Percentiles rank a stretch among this genome's conserved stretches.
phyloP scores from a whole-genome alignment of 306 rosid species.

The Lagenaria siceraria region DNA sequence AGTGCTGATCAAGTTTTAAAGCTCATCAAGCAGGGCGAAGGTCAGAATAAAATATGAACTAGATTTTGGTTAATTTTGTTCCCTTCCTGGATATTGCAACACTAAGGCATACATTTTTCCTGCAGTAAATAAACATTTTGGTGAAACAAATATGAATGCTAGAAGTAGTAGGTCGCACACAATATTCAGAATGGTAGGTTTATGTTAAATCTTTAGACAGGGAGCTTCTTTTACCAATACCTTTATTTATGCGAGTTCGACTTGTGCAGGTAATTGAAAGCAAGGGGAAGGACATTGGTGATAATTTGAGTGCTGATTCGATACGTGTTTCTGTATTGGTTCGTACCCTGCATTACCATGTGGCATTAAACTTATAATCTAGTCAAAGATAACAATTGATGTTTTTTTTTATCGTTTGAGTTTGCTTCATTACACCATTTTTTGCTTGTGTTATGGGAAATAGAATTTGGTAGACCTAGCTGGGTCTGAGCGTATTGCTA shows the following conservation, averaged over 20 bases:
- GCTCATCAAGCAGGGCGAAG: slow-evolving; percentile 82
- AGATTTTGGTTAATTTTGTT: slow-evolving; percentile 4
- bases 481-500: slow-evolving; percentile 95
- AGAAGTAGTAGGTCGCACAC: slow-evolving; percentile 97
- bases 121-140: slow-evolving; percentile 86
- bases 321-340: slow-evolving; percentile 96
- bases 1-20: slow-evolving; percentile 69
- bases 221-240: neutral
- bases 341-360: slow-evolving; percentile 17
- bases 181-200: slow-evolving; percentile 85
- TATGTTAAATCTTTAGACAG: neutral
- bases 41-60: slow-evolving; percentile 24
- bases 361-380: slow-evolving; percentile 1
- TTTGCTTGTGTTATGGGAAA: neutral
- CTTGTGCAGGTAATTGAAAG: slow-evolving; percentile 77
- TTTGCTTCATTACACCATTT: neutral
- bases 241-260: neutral
- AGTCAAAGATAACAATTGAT: neutral
- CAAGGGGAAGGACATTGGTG: slow-evolving; percentile 60
- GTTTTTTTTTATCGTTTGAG: neutral
- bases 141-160: slow-evolving; percentile 89
- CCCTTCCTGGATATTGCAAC: neutral
- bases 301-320: slow-evolving; percentile 36
- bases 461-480: slow-evolving; percentile 94
- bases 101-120: slow-evolving; percentile 12